Evolutionary conservation across 805 yeast species (phyloP).

Genomic region (Candida sithepensis): DNA sequence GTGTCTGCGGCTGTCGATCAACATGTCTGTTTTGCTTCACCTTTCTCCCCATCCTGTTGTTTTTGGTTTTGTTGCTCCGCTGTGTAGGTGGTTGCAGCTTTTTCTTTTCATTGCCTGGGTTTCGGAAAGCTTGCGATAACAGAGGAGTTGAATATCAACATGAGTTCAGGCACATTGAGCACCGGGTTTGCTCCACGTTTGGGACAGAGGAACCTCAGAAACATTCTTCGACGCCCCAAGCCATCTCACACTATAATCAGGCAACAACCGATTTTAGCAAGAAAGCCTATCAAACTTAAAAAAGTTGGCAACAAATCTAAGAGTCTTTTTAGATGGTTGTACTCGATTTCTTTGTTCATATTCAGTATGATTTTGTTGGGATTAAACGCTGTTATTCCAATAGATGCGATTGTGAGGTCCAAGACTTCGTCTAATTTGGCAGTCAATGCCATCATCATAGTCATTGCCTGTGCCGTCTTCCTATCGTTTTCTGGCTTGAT

Average conservation of each 20-base stretch:
- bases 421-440: slow-evolving; percentile 56
- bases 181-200: background rate
- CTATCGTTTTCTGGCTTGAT: slow-evolving; percentile 46
- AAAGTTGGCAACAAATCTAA: slow-evolving; percentile 20
- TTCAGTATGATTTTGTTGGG: slow-evolving; percentile 45
- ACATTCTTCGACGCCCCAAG: slow-evolving; percentile 9
- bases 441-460: slow-evolving; percentile 76
- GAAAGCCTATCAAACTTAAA: slow-evolving; percentile 10
- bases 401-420: slow-evolving; percentile 69
- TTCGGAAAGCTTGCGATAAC: too few relatives aligned
- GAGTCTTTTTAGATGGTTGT: slow-evolving; percentile 36
- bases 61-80: too few relatives aligned
- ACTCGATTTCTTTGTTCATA: slow-evolving; percentile 41
- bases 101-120: too few relatives aligned
- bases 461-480: slow-evolving; percentile 64
- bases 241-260: background rate
- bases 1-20: background rate
- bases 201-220: background rate
- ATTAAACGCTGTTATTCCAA: slow-evolving; percentile 67
- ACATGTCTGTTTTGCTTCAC: too few relatives aligned
- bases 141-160: background rate
- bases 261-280: slow-evolving; percentile 10
- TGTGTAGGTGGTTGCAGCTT: too few relatives aligned
- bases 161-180: background rate
- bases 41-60: too few relatives aligned